Percentiles rank a stretch among this genome's conserved stretches.
Evolutionary conservation across 371 early-diverging fungal genomes (phyloP).

Genomic region (Actinomortierella wolfii): DNA sequence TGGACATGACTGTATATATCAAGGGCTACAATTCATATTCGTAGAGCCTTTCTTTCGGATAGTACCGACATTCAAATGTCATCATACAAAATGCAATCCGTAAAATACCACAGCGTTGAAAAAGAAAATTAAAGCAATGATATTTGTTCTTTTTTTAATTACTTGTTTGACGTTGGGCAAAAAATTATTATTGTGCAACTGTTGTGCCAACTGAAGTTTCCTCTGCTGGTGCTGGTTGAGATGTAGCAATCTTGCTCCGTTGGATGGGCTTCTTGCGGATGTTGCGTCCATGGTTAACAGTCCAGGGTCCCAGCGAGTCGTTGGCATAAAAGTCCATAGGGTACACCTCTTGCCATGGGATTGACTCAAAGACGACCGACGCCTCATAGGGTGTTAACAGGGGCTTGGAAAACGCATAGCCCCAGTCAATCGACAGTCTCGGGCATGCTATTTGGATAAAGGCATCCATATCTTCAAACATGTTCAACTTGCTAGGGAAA

Average conservation of each 20-base stretch:
- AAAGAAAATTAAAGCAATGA: too few relatives aligned
- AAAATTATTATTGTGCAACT: too few relatives aligned
- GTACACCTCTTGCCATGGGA: constrained; percentile 83
- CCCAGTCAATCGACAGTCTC: constrained; percentile 99
- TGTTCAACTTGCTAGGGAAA: constrained; percentile 88
- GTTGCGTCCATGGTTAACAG: constrained; percentile 82
- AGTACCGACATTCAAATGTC: too few relatives aligned
- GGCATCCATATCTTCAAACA: constrained; percentile 90
- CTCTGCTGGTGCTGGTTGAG: too few relatives aligned
- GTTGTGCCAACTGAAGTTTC: too few relatives aligned
- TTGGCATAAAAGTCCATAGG: constrained; percentile 98
- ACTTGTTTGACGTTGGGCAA: too few relatives aligned
- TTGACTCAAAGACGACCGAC: constrained; percentile 80
- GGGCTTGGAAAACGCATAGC: constrained; percentile 94
- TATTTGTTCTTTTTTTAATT: too few relatives aligned
- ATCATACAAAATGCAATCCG: too few relatives aligned
- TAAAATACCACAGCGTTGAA: too few relatives aligned
- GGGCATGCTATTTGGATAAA: constrained; percentile 99
- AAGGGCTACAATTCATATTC: too few relatives aligned
- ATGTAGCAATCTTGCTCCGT: background rate
- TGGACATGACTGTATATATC: too few relatives aligned
- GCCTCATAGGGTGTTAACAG: constrained; percentile 98
- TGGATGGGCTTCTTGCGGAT: constrained; percentile 30
- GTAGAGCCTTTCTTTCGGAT: too few relatives aligned
- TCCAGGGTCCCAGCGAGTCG: constrained; percentile 93